Percentiles rank a stretch among this genome's conserved stretches.
Conservation (phyloP, 371 early-diverging fungal species). For the Dinochytrium kinnereticum region DNA sequence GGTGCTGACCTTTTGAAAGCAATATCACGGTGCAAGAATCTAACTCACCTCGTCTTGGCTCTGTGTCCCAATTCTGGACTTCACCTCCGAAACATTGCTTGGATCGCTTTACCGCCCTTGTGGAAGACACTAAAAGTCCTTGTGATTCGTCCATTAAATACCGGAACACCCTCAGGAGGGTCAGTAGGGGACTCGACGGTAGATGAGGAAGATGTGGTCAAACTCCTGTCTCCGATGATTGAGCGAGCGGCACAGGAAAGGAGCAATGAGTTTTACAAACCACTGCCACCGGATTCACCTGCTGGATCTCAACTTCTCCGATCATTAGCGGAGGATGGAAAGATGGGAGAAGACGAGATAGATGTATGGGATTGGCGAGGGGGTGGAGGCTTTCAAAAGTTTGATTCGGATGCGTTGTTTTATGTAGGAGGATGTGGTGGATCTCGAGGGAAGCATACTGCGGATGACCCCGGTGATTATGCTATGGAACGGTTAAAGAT, state of each 20-base stretch:
- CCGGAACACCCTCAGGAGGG: no score
- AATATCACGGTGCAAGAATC: background rate
- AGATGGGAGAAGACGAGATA: background rate
- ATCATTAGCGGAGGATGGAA: background rate
- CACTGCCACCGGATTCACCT: no score
- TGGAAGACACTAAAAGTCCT: background rate
- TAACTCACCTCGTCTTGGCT: background rate
- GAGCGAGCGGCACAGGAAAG: background rate
- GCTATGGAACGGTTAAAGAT: background rate
- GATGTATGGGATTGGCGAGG: background rate
- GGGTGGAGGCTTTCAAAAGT: background rate
- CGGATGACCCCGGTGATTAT: constrained; percentile 1
- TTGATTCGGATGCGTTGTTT: background rate
- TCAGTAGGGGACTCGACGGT: constrained; percentile 17
- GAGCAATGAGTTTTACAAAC: no score
- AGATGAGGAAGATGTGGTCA: constrained; percentile 17
- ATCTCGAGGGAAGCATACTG: background rate
- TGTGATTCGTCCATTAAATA: background rate
- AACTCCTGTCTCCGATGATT: background rate
- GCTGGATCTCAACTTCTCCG: no score
- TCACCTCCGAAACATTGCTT: background rate
- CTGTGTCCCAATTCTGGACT: background rate
- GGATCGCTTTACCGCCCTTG: background rate
- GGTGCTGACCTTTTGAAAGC: background rate
- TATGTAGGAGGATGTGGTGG: background rate